Conservation (phyloP, 495 filamentous ascomycete genomes). For the Penicillium steckii region DNA sequence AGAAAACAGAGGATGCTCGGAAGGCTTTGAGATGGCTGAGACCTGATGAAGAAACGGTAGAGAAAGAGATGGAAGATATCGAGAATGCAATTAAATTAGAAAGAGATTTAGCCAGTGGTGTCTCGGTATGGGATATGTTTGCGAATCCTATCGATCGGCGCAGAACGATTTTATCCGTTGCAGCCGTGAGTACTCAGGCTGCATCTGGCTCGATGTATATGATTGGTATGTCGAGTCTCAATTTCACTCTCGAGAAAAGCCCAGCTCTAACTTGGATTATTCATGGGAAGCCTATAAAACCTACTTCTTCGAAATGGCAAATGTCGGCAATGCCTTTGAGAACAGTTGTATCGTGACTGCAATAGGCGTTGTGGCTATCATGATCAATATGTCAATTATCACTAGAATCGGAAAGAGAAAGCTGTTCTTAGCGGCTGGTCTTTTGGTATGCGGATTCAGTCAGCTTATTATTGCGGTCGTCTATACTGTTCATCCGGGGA, state of each 20-base stretch:
- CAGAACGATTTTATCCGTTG: constrained; percentile 49
- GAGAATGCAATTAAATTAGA: constrained; percentile 51
- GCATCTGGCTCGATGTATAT: constrained; percentile 62
- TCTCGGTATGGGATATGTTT: constrained; percentile 52
- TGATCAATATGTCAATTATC: constrained; percentile 53
- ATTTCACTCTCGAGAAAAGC: background rate
- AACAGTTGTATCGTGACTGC: constrained; percentile 57
- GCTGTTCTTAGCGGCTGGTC: constrained; percentile 50
- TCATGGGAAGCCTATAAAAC: constrained; percentile 49
- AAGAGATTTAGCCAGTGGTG: constrained; percentile 36
- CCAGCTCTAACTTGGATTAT: no score
- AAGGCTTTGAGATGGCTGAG: constrained; percentile 32
- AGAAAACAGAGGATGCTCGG: constrained; percentile 47
- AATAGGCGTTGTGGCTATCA: constrained; percentile 55
- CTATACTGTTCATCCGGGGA: constrained; percentile 49
- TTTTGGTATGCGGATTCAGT: constrained; percentile 54
- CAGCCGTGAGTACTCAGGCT: constrained; percentile 53
- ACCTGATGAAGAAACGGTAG: constrained; percentile 44
- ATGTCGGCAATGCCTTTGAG: constrained; percentile 56
- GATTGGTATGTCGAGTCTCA: constrained; percentile 31
- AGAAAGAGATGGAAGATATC: constrained; percentile 52
- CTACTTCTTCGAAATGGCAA: constrained; percentile 65
- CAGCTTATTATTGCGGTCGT: constrained; percentile 50
- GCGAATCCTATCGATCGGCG: constrained; percentile 52
- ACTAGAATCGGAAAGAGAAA: constrained; percentile 54